Evolutionary conservation across 371 early-diverging fungal species (phyloP).

Genomic region (Mucor indicus): DNA sequence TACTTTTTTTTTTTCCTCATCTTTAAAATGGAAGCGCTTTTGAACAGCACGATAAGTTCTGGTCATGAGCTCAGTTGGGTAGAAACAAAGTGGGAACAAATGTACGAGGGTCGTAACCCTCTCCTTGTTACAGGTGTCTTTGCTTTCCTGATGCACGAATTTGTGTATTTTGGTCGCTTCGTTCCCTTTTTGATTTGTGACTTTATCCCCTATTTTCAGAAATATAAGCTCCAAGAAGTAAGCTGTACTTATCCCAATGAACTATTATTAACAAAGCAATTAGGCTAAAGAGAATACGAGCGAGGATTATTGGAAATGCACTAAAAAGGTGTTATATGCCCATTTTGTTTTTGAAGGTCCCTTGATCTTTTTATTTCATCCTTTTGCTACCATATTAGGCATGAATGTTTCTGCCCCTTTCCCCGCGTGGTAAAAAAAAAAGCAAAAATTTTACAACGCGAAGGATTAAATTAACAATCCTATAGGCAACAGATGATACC

Average conservation of each 20-base stretch:
- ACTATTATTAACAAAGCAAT: neutral
- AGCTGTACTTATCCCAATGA: conserved; percentile 7
- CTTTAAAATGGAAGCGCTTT: too few species aligned
- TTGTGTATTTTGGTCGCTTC: conserved; percentile 79
- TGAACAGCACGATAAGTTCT: too few species aligned
- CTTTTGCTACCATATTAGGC: conserved; percentile 78
- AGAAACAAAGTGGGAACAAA: conserved; percentile 50
- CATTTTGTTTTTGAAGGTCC: conserved; percentile 86
- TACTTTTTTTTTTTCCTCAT: too few species aligned
- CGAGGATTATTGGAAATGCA: conserved; percentile 75
- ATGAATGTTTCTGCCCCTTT: conserved; percentile 86
- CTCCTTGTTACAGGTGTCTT: conserved; percentile 67
- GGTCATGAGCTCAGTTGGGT: too few species aligned
- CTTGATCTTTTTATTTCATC: conserved; percentile 85
- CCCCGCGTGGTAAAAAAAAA: conserved; percentile 78
- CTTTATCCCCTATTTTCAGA: conserved; percentile 67
- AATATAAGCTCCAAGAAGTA: conserved; percentile 85
- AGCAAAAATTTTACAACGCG: too few species aligned
- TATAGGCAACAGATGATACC: conserved; percentile 30
- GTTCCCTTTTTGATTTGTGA: conserved; percentile 74
- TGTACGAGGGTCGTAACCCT: conserved; percentile 75
- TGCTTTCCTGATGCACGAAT: conserved; percentile 72
- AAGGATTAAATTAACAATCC: too few species aligned
- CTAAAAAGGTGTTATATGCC: conserved; percentile 64
- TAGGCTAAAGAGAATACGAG: conserved; percentile 68